Evolutionary conservation across 1,284 basidiomycete genomes (phyloP), one percentile per base, ranked within the genome.

Genomic region (Dichomitus squalens): DNA sequence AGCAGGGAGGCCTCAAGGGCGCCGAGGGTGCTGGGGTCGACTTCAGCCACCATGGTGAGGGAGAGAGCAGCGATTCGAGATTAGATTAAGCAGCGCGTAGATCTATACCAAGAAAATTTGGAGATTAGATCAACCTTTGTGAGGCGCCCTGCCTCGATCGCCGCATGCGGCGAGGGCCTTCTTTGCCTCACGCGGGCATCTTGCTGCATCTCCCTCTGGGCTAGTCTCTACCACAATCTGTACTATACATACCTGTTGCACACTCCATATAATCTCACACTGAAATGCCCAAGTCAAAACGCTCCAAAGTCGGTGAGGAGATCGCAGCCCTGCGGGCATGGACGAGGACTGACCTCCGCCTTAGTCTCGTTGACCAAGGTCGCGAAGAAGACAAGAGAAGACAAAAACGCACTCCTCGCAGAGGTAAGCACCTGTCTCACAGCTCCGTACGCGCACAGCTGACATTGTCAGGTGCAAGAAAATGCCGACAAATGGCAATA

Each of bases 401-500:
- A 95, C 70, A 99, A 99, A 82, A 84, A 81, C 64, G 86, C 84
- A 50, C 80, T 96, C 65, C 88, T 98, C 70, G 85, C 84, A 64
- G 87, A 93, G 77, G 92, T 98, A 57, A 63, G 85, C 52, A 35
- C 18, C 25, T 9, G 5, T 18, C 25, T 1, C 4, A 9, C 7
- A 18, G 12, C 21, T 20, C 23, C 6, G 4, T 18, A 2, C 1
- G 8, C 2, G 12, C 8, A 1, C 33, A 16, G 4, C 52, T 59
- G n/a, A 64, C 46, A 44, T 35, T 34, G 21, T 39, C 55, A 93
- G 91, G 76, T 94, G 48, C 90, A 91, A 79, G 80, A 81, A 70
- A 85, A 86, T 72, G 76, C 83, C 33, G 93, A 95, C 67, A 90
- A 93, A 77, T 97, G 91, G 86, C 85, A 88, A 64, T 97, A 96